phyloP scores from a whole-genome alignment of 805 yeast species.

The Suhomyces kilbournensis region DNA sequence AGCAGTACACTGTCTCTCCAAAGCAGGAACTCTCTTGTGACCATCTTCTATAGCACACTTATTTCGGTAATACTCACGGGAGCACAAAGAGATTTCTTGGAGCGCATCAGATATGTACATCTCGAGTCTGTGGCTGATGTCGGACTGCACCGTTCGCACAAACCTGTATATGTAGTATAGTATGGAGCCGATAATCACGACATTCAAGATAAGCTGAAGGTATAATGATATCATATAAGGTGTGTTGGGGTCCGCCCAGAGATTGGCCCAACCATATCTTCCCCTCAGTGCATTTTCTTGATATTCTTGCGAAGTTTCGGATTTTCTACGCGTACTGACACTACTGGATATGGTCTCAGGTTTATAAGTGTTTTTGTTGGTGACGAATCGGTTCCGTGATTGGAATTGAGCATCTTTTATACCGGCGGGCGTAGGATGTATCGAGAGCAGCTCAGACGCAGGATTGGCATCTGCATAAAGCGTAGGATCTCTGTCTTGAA shows the following conservation, averaged over 20 bases:
- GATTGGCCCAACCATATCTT: neutral
- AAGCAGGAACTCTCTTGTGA: constrained; percentile 61
- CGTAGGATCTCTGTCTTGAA: neutral
- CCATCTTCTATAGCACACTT: constrained; percentile 57
- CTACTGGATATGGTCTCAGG: neutral
- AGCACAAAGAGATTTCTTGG: constrained; percentile 65
- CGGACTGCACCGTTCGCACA: constrained; percentile 56
- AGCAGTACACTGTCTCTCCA: constrained; percentile 62
- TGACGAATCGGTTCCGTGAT: neutral
- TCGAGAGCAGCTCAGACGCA: neutral
- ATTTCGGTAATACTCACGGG: constrained; percentile 65
- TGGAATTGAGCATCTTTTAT: neutral
- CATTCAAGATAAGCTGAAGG: constrained; percentile 60
- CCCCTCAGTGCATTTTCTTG: neutral
- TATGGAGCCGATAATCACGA: constrained; percentile 48
- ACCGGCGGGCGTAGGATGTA: neutral
- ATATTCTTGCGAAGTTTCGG: neutral
- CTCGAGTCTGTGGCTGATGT: constrained; percentile 69
- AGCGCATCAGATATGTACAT: constrained; percentile 57
- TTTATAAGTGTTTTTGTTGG: neutral
- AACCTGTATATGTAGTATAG: constrained; percentile 51
- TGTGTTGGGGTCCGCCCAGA: constrained; percentile 39
- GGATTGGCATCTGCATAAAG: neutral
- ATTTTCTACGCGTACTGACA: neutral
- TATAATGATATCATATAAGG: constrained; percentile 62